Evolutionary conservation across 1,284 basidiomycete species (phyloP).

Genomic region (Austroboletus novae-zelandiae): DNA sequence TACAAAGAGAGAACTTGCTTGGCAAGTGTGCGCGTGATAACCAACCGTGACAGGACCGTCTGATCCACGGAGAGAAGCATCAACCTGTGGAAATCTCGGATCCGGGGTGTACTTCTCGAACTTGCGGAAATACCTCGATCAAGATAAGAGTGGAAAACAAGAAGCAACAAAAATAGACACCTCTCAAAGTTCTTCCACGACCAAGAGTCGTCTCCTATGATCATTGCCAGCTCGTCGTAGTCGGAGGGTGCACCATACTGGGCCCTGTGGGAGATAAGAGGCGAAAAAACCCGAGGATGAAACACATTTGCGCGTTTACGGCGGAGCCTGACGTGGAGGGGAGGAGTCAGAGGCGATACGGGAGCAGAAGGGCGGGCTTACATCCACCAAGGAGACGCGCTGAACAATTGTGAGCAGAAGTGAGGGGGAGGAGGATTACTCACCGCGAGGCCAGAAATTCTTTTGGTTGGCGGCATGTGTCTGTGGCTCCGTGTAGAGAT

Average conservation of each 20-base stretch:
- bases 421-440: slow-evolving; percentile 5
- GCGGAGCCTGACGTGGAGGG: slow-evolving; percentile 57
- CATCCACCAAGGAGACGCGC: slow-evolving; percentile 70
- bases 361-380: slow-evolving; percentile 32
- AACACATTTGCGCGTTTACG: slow-evolving; percentile 64
- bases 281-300: neutral
- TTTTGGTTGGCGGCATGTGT: slow-evolving; percentile 41
- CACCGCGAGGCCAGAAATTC: slow-evolving; percentile 64
- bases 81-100: slow-evolving; percentile 45
- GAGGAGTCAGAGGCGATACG: neutral
- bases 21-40: slow-evolving; percentile 23
- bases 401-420: slow-evolving; percentile 24
- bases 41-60: slow-evolving; percentile 49
- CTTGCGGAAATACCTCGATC: slow-evolving; percentile 55
- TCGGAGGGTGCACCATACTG: slow-evolving; percentile 68
- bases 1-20: slow-evolving; percentile 23
- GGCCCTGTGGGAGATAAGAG: slow-evolving; percentile 41
- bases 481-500: slow-evolving; percentile 57
- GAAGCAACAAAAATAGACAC: slow-evolving; percentile 28
- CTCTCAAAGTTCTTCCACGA: slow-evolving; percentile 53
- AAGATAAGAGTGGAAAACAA: neutral
- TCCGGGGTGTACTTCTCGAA: slow-evolving; percentile 56
- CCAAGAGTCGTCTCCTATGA: slow-evolving; percentile 62
- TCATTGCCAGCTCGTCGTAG: slow-evolving; percentile 65
- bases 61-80: slow-evolving; percentile 43